These are phyloP conservation scores for Chrysopogon serrulatus DNA, from an alignment of 176 grass and related monocot species.

Conservation along the genomic window DNA sequence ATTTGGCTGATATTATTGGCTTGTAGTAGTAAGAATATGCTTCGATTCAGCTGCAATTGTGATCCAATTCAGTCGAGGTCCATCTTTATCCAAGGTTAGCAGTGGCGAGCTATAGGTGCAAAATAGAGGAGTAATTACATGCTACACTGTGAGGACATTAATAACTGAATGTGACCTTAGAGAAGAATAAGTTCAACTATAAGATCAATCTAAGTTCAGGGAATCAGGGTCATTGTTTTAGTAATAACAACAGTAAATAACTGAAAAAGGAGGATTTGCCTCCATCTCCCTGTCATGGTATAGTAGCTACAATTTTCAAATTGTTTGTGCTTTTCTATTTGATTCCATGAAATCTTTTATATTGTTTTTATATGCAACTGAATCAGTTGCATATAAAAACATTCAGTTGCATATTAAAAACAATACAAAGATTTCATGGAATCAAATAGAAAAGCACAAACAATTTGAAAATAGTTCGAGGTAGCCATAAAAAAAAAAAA, in stretches of 20 bases:
- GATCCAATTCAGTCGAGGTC: neutral
- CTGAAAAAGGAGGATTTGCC: neutral
- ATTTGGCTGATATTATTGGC: neutral
- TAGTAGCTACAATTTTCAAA: neutral
- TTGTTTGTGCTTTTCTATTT: neutral
- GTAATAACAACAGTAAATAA: neutral
- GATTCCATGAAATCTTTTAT: neutral
- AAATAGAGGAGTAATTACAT: neutral
- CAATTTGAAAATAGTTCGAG: neutral
- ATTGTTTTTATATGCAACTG: neutral
- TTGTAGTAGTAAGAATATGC: neutral
- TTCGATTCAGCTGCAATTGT: neutral
- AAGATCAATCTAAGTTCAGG: neutral
- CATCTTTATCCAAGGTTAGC: neutral
- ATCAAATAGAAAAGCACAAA: neutral
- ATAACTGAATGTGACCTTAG: neutral
- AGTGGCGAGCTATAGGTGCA: neutral
- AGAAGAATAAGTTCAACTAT: neutral
- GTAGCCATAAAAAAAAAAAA: too few species aligned
- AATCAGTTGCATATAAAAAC: neutral
- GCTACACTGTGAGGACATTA: neutral
- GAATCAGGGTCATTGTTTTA: neutral
- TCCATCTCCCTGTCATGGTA: neutral
- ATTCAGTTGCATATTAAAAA: too few species aligned
- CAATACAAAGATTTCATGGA: neutral